phyloP scores from a whole-genome alignment of 495 filamentous ascomycete genomes.

The Parmelia sp. region DNA sequence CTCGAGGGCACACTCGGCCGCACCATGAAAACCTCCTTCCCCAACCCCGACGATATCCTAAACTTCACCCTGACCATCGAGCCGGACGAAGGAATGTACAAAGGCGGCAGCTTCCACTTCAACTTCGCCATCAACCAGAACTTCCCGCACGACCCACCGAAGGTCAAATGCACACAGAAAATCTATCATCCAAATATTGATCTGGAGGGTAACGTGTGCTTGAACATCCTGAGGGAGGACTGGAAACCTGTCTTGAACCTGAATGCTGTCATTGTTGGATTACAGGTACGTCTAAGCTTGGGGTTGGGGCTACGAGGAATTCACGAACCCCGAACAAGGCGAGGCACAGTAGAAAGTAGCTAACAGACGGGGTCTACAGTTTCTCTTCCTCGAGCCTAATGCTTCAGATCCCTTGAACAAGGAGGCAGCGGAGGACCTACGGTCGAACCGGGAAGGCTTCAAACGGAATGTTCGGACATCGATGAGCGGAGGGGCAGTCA shows the following conservation, averaged over 20 bases:
- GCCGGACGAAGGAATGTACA: constrained; percentile 98
- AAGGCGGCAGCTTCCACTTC: constrained; percentile 82
- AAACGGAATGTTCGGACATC: constrained; percentile 78
- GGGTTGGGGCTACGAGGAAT: background rate
- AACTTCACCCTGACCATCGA: constrained; percentile 91
- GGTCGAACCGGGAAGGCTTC: constrained; percentile 75
- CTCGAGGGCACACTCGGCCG: constrained; percentile 64
- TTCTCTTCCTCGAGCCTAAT: constrained; percentile 96
- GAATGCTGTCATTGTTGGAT: constrained; percentile 90
- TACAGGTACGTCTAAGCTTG: constrained; percentile 57
- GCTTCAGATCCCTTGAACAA: constrained; percentile 96
- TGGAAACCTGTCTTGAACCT: constrained; percentile 98
- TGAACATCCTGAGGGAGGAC: constrained; percentile 95
- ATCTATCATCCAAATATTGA: constrained; percentile 99
- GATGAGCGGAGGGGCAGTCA: constrained; percentile 78
- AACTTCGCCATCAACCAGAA: constrained; percentile 85
- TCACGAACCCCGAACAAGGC: background rate
- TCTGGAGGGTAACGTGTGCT: constrained; percentile 91
- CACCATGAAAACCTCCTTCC: constrained; percentile 90
- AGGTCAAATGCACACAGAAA: constrained; percentile 96
- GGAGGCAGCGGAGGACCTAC: constrained; percentile 89
- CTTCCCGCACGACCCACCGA: constrained; percentile 96
- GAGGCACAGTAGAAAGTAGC: background rate
- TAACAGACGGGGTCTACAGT: constrained; percentile 45
- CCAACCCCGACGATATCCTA: constrained; percentile 92